Percentiles rank a stretch among this genome's conserved stretches.
phyloP scores from a whole-genome alignment of 192 early-diverging fungal genomes.

The Mortierella antarctica region DNA sequence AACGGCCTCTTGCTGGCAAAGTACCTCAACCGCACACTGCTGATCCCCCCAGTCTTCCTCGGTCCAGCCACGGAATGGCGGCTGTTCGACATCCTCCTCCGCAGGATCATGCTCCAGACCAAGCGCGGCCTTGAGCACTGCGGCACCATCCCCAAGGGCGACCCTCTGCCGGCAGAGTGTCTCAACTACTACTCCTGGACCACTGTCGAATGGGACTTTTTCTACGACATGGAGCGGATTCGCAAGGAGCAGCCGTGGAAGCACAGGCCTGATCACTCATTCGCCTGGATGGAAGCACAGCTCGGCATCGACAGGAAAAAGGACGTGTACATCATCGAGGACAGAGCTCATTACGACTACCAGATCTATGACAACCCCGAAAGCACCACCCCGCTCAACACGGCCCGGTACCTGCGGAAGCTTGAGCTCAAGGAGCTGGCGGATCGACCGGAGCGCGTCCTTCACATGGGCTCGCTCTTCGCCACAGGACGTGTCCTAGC shows the following conservation, averaged over 20 bases:
- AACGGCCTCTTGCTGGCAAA: slow-evolving; percentile 66
- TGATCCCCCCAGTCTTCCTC: slow-evolving; percentile 61
- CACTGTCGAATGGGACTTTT: slow-evolving; percentile 65
- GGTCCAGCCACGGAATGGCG: slow-evolving; percentile 66
- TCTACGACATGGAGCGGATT: slow-evolving; percentile 61
- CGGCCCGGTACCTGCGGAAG: slow-evolving; percentile 46
- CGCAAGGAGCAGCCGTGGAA: slow-evolving; percentile 49
- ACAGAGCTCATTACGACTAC: slow-evolving; percentile 62
- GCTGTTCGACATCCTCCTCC: slow-evolving; percentile 58
- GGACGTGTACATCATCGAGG: slow-evolving; percentile 60
- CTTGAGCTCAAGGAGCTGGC: slow-evolving; percentile 50
- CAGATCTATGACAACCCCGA: slow-evolving; percentile 64
- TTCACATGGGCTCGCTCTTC: slow-evolving; percentile 68
- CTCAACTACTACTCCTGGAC: slow-evolving; percentile 68
- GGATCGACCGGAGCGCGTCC: slow-evolving; percentile 39
- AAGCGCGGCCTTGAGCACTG: slow-evolving; percentile 68
- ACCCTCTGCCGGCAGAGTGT: slow-evolving; percentile 62
- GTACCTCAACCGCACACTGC: slow-evolving; percentile 64
- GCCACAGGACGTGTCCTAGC: slow-evolving; percentile 58
- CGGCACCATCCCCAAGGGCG: slow-evolving; percentile 34
- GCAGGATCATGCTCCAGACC: slow-evolving; percentile 61
- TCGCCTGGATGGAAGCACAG: slow-evolving; percentile 59
- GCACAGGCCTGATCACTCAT: slow-evolving; percentile 57
- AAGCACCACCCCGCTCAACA: slow-evolving; percentile 37
- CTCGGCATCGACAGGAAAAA: slow-evolving; percentile 52